Base-by-base conservation (phyloP, 2,329 filamentous ascomycete genomes). In the Bipolaris zeicola region DNA sequence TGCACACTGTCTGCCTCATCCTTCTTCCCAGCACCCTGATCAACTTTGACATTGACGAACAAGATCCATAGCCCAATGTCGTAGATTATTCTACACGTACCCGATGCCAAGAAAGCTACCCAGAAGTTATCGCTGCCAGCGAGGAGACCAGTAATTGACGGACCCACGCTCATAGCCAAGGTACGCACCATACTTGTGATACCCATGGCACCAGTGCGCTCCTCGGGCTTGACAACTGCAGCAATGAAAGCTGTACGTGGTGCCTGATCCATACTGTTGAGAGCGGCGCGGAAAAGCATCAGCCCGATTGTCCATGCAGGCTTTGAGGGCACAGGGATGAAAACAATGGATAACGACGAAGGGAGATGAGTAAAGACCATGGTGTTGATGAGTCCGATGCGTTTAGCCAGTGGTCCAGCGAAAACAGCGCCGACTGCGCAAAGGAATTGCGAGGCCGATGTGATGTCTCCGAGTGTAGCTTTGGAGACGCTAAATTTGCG, bases 251-350 rank as follows among this genome's bases (percentile, higher is more conserved):
- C 87, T 0, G 86, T 78, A 2, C 87, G 80, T 0, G 87, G 87
- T 0, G 85, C 87, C 75, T 89, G 87, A 60, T 89, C 87, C 85
- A 90, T 89, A 60, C 83, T 86, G 65, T 89, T 89, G 42, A 89
- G 76, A 0, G 85, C 85, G 2, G 85, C 80, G 5, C 87, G 81
- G 18, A 89, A 70, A 24, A 88, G 78, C 1, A 90, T 75, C 0
- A 89, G 76, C 0, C 77, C 77, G 0, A 85, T 81, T 0, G 85
- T 84, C 39, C 84, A 67, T 37, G 79, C 79, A 1, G 87, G 75
- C 2, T 74, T 77, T 5, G 74, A 75, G 0, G 87, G 83, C 0
- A 83, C 67, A 0, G 87, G 86, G 50, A 89, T 87, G 37, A 76
- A 71, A 0, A 67, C 69, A 5, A 88, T 66, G 3, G 86, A 84